Conservation (phyloP, 495 filamentous ascomycete species). For the Terfezia boudieri region DNA sequence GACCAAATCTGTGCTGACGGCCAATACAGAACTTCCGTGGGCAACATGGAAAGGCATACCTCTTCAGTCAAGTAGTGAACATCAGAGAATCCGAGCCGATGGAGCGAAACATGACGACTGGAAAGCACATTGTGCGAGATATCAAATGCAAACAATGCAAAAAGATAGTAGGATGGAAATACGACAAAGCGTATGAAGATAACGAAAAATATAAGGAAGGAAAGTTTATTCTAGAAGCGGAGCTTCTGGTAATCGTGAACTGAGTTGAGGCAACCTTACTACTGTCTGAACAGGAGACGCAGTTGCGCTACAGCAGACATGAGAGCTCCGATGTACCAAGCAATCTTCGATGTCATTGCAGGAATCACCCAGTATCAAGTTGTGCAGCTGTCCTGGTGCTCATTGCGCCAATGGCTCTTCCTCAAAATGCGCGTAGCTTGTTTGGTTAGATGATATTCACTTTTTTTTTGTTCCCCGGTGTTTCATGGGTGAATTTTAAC, state of each 20-base stretch:
- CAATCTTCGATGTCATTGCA: too few species aligned
- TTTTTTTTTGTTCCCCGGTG: neutral
- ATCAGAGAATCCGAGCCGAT: constrained; percentile 52
- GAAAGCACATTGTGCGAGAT: constrained; percentile 78
- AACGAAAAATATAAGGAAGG: constrained; percentile 97
- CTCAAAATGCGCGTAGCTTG: too few species aligned
- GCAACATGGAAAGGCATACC: constrained; percentile 93
- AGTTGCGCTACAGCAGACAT: too few species aligned
- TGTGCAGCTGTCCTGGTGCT: too few species aligned
- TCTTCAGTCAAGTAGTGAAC: constrained; percentile 90
- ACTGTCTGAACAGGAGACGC: too few species aligned
- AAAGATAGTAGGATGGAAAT: constrained; percentile 92
- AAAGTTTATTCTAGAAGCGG: constrained; percentile 90
- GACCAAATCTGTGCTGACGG: neutral
- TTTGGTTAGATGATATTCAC: too few species aligned
- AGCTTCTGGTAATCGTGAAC: constrained; percentile 34
- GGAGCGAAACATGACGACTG: constrained; percentile 98
- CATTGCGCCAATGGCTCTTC: too few species aligned
- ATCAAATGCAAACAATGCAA: constrained; percentile 76
- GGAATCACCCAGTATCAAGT: too few species aligned
- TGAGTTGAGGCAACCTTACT: too few species aligned
- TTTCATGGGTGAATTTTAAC: neutral
- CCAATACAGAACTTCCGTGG: constrained; percentile 73
- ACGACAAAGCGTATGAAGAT: constrained; percentile 84
- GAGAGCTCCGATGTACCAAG: too few species aligned